Percentiles rank a stretch among this genome's conserved stretches.
These are phyloP conservation scores for Phytophthora ohioensis DNA, from an alignment of 352 stramenopile species.

Conservation along the genomic window DNA sequence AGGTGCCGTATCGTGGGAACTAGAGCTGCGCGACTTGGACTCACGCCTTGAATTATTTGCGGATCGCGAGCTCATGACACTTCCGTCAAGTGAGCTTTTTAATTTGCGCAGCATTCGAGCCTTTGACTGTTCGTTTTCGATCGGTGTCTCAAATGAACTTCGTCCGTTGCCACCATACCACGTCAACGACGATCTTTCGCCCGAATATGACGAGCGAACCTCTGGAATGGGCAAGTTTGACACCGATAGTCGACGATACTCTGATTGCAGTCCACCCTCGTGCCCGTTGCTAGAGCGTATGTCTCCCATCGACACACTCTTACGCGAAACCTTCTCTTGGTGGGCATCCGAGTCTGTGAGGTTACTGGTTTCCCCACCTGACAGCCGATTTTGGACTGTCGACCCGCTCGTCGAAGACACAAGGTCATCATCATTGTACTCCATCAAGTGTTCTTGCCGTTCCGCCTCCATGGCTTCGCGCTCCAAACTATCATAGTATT, in stretches of 20 bases:
- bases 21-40: constrained; percentile 25
- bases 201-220: constrained; percentile 46
- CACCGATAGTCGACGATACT: constrained; percentile 37
- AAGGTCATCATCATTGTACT: constrained; percentile 43
- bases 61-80: constrained; percentile 12
- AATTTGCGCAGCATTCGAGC: constrained; percentile 72
- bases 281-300: constrained; percentile 12
- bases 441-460: constrained; percentile 43
- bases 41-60: constrained; percentile 23
- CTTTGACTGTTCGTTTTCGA: constrained; percentile 71
- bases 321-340: constrained; percentile 25
- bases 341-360: constrained; percentile 20
- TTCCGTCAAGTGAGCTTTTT: constrained; percentile 52
- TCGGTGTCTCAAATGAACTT: constrained; percentile 58
- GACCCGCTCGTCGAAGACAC: constrained; percentile 52
- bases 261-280: constrained; percentile 6
- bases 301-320: constrained; percentile 33
- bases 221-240: constrained; percentile 45
- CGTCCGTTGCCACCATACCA: constrained; percentile 44
- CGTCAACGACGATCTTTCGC: constrained; percentile 40
- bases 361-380: constrained; percentile 16
- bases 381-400: constrained; percentile 29
- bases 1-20: constrained; percentile 12
- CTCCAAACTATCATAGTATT: constrained; percentile 91
- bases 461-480: constrained; percentile 57